Evolutionary conservation across 2,329 filamentous ascomycete species (phyloP).

Genomic region (Mariannaea elegans): DNA sequence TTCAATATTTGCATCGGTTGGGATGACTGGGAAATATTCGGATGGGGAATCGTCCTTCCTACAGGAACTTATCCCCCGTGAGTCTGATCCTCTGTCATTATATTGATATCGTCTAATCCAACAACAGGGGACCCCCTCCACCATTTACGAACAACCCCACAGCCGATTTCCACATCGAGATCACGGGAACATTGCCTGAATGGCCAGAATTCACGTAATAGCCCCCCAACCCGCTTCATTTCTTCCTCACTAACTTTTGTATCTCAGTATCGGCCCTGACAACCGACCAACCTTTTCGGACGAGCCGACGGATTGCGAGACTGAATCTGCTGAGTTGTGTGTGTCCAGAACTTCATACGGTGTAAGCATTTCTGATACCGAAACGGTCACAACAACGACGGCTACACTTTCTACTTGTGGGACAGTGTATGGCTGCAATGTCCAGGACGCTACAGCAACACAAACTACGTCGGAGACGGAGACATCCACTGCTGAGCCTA

Average conservation of each 20-base stretch:
- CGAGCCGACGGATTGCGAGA: constrained; percentile 4
- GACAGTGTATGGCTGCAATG: neutral
- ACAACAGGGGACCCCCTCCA: too few relatives aligned
- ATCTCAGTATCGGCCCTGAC: neutral
- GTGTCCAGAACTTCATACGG: neutral
- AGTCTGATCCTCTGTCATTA: too few relatives aligned
- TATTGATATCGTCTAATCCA: too few relatives aligned
- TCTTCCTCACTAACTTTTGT: too few relatives aligned
- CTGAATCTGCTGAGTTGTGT: constrained; percentile 1
- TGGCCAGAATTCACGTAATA: constrained; percentile 7
- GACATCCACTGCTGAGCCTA: too few relatives aligned
- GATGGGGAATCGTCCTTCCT: too few relatives aligned
- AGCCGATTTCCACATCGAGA: neutral
- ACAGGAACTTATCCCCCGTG: too few relatives aligned
- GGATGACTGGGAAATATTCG: too few relatives aligned
- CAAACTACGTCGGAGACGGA: too few relatives aligned
- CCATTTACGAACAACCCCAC: too few relatives aligned
- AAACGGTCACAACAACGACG: neutral
- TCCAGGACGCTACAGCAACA: neutral
- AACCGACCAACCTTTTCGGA: neutral
- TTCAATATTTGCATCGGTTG: too few relatives aligned
- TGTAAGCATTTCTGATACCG: neutral
- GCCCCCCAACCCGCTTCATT: neutral
- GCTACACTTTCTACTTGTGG: neutral
- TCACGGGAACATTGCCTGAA: neutral